These are phyloP conservation scores for Xerocomus nothofagi DNA, from an alignment of 1,284 basidiomycete genomes.

Conservation along the genomic window DNA sequence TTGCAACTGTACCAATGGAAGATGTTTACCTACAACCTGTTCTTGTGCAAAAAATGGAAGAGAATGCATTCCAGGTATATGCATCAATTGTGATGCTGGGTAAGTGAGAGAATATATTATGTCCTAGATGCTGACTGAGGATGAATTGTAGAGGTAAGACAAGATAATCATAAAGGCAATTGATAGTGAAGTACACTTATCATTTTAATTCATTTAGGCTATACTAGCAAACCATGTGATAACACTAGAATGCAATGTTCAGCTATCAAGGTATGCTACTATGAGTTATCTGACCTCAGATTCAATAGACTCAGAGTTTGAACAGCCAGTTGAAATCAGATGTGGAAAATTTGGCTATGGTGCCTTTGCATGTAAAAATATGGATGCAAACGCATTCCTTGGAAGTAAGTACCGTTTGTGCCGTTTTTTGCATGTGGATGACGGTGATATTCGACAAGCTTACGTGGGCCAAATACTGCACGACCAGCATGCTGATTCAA, in stretches of 20 bases:
- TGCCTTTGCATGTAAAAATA: slow-evolving; percentile 47
- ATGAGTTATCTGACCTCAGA: background rate
- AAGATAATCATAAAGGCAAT: background rate
- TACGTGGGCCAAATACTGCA: slow-evolving; percentile 59
- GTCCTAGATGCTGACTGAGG: background rate
- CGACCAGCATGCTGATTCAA: slow-evolving; percentile 35
- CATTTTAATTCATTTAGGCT: slow-evolving; percentile 25
- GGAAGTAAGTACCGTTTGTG: slow-evolving; percentile 38
- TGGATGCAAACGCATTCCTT: slow-evolving; percentile 43
- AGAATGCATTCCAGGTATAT: slow-evolving; percentile 34
- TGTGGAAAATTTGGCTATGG: slow-evolving; percentile 49
- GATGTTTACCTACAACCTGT: slow-evolving; percentile 16
- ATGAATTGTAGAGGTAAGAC: slow-evolving; percentile 24
- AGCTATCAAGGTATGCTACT: slow-evolving; percentile 19
- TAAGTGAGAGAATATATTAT: slow-evolving; percentile 6
- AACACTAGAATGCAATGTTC: slow-evolving; percentile 29
- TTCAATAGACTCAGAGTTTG: background rate
- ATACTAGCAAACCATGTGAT: slow-evolving; percentile 13
- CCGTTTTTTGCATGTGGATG: background rate
- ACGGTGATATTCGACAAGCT: slow-evolving; percentile 40
- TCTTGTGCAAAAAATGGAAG: slow-evolving; percentile 15
- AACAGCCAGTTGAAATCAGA: slow-evolving; percentile 41
- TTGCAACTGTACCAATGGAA: slow-evolving; percentile 23
- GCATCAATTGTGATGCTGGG: slow-evolving; percentile 28
- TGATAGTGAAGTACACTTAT: background rate